Base-by-base conservation (phyloP, 139 green algal species). In the Pedinophyceae sp. region DNA sequence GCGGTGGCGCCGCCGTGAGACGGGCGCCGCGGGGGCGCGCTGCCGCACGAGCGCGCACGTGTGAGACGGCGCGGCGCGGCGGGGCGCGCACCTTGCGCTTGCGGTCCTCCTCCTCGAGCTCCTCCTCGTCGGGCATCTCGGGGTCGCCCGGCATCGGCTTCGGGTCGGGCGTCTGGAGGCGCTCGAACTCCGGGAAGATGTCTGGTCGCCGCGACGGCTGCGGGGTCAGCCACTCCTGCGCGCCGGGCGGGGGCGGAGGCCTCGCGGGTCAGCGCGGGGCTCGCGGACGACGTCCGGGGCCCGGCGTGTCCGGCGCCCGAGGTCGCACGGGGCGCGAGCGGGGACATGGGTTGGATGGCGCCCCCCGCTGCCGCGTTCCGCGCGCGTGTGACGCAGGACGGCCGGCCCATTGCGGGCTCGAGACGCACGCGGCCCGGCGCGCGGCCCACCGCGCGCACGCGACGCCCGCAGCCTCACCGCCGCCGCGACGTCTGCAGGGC, bases 131-230 rank as follows among this genome's bases (percentile, higher is more conserved):
- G 4, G 85, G 85, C 60, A 85, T 68, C 68, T 93, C 85, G n/a
- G 86, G 86, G 60, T 95, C 86, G 13, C 85, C 82, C 18, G 78
- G 76, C 59, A 79, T 52, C n/a, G 70, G 70, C 34, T 74, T 72
- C n/a, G 69, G 71, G 38, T 71, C 38, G 18, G 82, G 73, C 4
- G 68, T 67, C 50, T 94, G 77, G 50, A 88, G 67, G 70, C 86
- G 93, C 50, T 95, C 86, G 79, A 94, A 94, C 57, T 95, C 86
- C 7, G 86, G 86, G 46, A 89, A 86, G 48, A 89, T 88, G 66
- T 95, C 86, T 30, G 86, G 86, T 1, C 86, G 64, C 17, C 73
- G 68, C 65, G 75, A 88, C 20, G 86, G 86, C 71, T 88, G 71
- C 0, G 86, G 85, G 2, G 82, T 86, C 26, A 91, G 79, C 86